These are phyloP conservation scores for Pythium oligandrum DNA, from an alignment of 352 stramenopile species.

Conservation along the genomic window DNA sequence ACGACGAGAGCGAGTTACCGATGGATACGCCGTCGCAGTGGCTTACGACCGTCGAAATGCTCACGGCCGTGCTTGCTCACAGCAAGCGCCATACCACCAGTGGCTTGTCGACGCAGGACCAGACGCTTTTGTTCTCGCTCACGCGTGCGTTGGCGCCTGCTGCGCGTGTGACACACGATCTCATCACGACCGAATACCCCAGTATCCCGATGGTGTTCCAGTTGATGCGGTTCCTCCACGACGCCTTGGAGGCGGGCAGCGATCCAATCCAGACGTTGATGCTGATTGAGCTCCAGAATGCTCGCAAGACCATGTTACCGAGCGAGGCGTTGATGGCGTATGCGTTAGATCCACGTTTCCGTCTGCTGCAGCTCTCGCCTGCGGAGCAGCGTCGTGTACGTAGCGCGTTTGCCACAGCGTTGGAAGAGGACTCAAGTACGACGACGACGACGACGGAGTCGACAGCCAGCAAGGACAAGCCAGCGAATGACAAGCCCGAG, in stretches of 20 bases:
- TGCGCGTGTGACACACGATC: conserved; percentile 10
- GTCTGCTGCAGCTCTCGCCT: conserved; percentile 3
- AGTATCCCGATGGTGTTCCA: conserved; percentile 16
- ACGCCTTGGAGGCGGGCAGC: conserved; percentile 1
- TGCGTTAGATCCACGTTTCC: conserved; percentile 14
- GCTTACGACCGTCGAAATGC: no score
- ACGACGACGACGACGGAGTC: no score
- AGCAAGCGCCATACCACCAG: no score
- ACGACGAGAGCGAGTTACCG: no score
- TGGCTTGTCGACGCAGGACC: no score
- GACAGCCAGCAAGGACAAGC: no score
- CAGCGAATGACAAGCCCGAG: no score
- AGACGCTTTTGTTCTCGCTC: no score
- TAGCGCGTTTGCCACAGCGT: no score
- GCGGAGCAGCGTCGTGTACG: conserved; percentile 8
- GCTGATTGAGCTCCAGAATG: conserved; percentile 3
- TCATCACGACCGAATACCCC: conserved; percentile 7
- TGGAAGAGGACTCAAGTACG: no score
- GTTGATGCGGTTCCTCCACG: conserved; percentile 12
- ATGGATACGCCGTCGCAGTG: no score
- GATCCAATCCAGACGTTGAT: conserved; percentile 4
- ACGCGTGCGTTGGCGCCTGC: conserved; percentile 6
- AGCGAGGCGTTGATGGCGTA: conserved; percentile 9
- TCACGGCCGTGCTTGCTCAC: no score
- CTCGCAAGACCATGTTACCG: conserved; percentile 2